These are phyloP conservation scores for Plasmodium fragile DNA, from an alignment of 169 alveolate species.

Conservation along the genomic window DNA sequence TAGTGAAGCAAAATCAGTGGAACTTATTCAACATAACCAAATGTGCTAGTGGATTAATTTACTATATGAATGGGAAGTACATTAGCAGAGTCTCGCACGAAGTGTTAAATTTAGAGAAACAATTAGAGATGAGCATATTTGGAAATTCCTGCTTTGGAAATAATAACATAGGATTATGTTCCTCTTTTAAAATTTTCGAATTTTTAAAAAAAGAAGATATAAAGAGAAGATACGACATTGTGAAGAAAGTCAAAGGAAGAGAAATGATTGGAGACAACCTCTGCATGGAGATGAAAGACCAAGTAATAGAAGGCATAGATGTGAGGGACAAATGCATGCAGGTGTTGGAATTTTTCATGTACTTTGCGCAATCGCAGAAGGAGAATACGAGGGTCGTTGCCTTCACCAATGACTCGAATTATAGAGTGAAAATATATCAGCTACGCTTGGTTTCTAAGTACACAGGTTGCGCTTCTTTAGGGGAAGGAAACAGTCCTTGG, in stretches of 20 bases:
- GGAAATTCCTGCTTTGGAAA: slow-evolving; percentile 73
- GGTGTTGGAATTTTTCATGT: slow-evolving; percentile 6
- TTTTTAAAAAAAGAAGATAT: slow-evolving; percentile 71
- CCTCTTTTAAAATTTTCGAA: slow-evolving; percentile 63
- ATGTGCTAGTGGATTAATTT: slow-evolving; percentile 43
- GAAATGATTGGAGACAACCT: slow-evolving; percentile 72
- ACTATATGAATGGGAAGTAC: slow-evolving; percentile 62
- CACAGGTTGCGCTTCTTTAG: not conserved
- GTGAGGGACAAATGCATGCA: not conserved
- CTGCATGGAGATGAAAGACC: slow-evolving; percentile 2
- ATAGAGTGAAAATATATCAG: slow-evolving; percentile 19
- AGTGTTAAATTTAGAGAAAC: slow-evolving; percentile 23
- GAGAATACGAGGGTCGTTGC: slow-evolving; percentile 21
- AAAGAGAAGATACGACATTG: slow-evolving; percentile 42
- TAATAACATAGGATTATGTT: slow-evolving; percentile 61
- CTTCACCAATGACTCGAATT: slow-evolving; percentile 20
- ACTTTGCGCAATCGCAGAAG: slow-evolving; percentile 36
- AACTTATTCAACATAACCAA: slow-evolving; percentile 43
- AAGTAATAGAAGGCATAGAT: slow-evolving; percentile 58
- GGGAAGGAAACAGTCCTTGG: not conserved
- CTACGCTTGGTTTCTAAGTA: slow-evolving; percentile 24
- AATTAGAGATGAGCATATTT: slow-evolving; percentile 27
- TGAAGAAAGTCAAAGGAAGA: slow-evolving; percentile 34
- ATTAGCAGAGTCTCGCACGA: slow-evolving; percentile 44
- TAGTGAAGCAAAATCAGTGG: slow-evolving; percentile 49